Conservation (phyloP, 2,329 filamentous ascomycete genomes). For the Pseudocercospora vitis region DNA sequence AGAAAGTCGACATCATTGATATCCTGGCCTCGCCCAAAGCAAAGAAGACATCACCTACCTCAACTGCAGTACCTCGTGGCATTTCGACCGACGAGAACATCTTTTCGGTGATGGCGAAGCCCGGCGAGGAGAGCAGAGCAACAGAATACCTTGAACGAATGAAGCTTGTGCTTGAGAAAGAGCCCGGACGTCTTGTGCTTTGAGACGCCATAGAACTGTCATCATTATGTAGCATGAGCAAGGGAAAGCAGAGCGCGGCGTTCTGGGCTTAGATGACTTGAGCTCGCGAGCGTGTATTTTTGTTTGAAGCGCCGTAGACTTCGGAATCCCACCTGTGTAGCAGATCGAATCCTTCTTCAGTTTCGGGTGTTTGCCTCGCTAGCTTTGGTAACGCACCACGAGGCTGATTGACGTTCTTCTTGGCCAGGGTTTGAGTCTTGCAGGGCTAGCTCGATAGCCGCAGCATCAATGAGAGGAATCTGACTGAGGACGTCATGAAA, state of each 20-base stretch:
- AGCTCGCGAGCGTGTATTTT: neutral
- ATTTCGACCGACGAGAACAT: conserved; percentile 62
- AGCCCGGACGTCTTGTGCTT: conserved; percentile 72
- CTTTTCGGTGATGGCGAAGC: conserved; percentile 77
- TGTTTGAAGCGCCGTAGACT: too few species aligned
- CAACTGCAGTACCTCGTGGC: conserved; percentile 28
- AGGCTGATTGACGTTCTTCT: too few species aligned
- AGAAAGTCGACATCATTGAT: conserved; percentile 77
- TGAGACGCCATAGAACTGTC: conserved; percentile 25
- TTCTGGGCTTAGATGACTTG: neutral
- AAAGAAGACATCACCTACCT: conserved; percentile 35
- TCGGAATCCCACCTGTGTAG: neutral
- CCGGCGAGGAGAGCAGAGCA: conserved; percentile 78
- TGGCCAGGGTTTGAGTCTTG: too few species aligned
- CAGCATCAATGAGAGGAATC: too few species aligned
- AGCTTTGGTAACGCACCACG: neutral
- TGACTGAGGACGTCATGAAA: too few species aligned
- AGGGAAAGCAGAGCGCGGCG: conserved; percentile 2
- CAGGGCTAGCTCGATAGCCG: too few species aligned
- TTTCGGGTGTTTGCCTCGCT: too few species aligned
- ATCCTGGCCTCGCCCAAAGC: conserved; percentile 60
- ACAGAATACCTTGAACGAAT: conserved; percentile 80
- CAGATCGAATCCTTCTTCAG: neutral
- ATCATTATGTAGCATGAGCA: neutral
- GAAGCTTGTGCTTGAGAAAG: conserved; percentile 77